Base-by-base conservation (phyloP, 805 yeast genomes). In the Naumovozyma castellii region DNA sequence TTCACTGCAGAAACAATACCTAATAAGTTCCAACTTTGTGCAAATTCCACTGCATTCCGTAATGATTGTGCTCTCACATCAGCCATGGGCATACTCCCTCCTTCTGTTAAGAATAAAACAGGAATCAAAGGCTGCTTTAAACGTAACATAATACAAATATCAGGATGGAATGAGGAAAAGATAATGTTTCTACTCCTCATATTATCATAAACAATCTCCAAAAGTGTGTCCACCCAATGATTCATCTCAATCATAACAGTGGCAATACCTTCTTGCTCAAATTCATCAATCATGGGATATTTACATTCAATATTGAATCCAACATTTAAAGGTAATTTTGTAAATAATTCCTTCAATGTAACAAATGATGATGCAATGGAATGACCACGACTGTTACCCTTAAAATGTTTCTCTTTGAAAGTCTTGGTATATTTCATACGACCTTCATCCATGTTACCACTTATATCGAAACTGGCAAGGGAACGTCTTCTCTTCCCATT, bases 261-360 rank as follows among this genome's bases (percentile, higher is more conserved):
- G 14, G 94, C 95, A 76, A 88, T 81, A 43, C 81, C 86, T 56
- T 90, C 97, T 2, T 70, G 71, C 57, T 87, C 83, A 0, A 94
- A 88, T 64, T 90, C 97, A 57, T 86, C 94, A 38, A 86, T 70
- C 92, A 90, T 84, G 2, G 97, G 97, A 57, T 87, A 90, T 57
- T 90, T 87, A 62, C 92, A 79, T 61, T 90, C 97, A 44, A 90
- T 85, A 56, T 90, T 90, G 66, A 92, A 88, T 0, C 97, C 97
- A 13, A 88, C 94, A 43, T 72, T 74, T 42, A 71, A 68, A 1
- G 97, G 97, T 18, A 90, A 64, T 48, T 84, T 84, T 53, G 73
- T 72, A 65, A 90, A 86, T 35, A 88, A 71, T 48, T 88, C 95
- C 51, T 75, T 80, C 48, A 90, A 69, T 0, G 97, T 87, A 6